A percentile compares a stretch with the other conserved stretches of the same genome.
Conservation (phyloP, 345 rosid species). For the Diplotaxis tenuifolia region DNA sequence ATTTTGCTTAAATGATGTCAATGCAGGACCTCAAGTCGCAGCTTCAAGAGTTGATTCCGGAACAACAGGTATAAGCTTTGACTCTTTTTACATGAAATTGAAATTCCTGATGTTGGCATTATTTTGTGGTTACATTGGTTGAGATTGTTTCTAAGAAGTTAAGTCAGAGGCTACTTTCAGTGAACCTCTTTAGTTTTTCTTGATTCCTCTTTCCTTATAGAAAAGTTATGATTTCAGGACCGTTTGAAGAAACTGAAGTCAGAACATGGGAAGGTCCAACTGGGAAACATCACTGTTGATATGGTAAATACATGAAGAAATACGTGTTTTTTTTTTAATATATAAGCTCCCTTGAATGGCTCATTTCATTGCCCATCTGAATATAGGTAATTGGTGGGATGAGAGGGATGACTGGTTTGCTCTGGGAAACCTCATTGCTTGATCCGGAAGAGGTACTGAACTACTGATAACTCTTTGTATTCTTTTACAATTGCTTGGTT, state of each 20-base stretch:
- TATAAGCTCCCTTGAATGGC: neutral
- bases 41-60: slow-evolving; percentile 89
- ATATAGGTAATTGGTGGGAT: slow-evolving; percentile 90
- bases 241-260: slow-evolving; percentile 83
- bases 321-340: neutral
- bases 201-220: neutral
- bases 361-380: neutral
- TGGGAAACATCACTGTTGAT: slow-evolving; percentile 89
- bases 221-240: slow-evolving; percentile 49
- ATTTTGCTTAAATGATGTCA: slow-evolving; percentile 9
- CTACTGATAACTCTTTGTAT: slow-evolving; percentile 28
- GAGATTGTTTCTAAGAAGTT: slow-evolving; percentile 8
- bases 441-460: slow-evolving; percentile 88
- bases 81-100: neutral
- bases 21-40: slow-evolving; percentile 85
- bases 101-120: neutral
- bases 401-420: slow-evolving; percentile 98
- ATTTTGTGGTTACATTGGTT: neutral
- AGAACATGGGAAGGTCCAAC: slow-evolving; percentile 83
- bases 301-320: slow-evolving; percentile 52
- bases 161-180: neutral
- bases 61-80: slow-evolving; percentile 71
- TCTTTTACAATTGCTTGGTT: slow-evolving; percentile 1
- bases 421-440: slow-evolving; percentile 97
- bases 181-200: neutral